These are phyloP conservation scores for Aspergillus sergii DNA, from an alignment of 2,329 filamentous ascomycete genomes.

Conservation along the genomic window DNA sequence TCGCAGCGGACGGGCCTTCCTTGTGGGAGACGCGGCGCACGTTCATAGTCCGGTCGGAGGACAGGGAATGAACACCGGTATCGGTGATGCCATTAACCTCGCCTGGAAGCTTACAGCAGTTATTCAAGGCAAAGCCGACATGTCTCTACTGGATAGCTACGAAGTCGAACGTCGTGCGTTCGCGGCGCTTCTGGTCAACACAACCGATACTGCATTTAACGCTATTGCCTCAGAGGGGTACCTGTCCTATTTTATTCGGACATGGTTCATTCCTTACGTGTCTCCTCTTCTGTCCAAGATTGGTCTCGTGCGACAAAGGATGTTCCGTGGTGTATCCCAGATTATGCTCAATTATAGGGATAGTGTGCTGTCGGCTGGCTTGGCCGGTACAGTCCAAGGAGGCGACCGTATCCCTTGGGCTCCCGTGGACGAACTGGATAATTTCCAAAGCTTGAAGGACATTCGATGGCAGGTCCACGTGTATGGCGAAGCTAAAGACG, in stretches of 20 bases:
- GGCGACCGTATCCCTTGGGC: constrained; percentile 51
- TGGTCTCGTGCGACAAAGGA: constrained; percentile 16
- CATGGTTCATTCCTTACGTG: constrained; percentile 43
- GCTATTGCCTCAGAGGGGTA: constrained; percentile 41
- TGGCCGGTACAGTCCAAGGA: constrained; percentile 43
- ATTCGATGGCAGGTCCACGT: constrained; percentile 37
- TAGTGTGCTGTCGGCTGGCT: constrained; percentile 40
- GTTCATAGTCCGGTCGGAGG: constrained; percentile 59
- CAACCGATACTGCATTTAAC: constrained; percentile 48
- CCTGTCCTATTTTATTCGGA: constrained; percentile 46
- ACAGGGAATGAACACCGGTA: constrained; percentile 61
- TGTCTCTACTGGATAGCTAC: constrained; percentile 52
- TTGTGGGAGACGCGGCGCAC: constrained; percentile 62
- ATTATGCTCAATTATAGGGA: constrained; percentile 48
- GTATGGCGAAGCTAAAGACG: constrained; percentile 23
- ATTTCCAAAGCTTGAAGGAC: constrained; percentile 27
- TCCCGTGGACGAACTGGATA: constrained; percentile 25
- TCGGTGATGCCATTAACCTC: constrained; percentile 58
- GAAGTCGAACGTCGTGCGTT: constrained; percentile 52
- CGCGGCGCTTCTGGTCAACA: constrained; percentile 45
- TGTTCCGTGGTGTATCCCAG: constrained; percentile 45
- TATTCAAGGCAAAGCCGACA: constrained; percentile 40
- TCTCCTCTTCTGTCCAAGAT: constrained; percentile 28
- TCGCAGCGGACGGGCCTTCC: constrained; percentile 52
- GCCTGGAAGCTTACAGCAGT: constrained; percentile 58